Percentiles rank a stretch among this genome's conserved stretches.
Evolutionary conservation across 1,284 basidiomycete species (phyloP).

Genomic region (Apiotrichum gamsii): DNA sequence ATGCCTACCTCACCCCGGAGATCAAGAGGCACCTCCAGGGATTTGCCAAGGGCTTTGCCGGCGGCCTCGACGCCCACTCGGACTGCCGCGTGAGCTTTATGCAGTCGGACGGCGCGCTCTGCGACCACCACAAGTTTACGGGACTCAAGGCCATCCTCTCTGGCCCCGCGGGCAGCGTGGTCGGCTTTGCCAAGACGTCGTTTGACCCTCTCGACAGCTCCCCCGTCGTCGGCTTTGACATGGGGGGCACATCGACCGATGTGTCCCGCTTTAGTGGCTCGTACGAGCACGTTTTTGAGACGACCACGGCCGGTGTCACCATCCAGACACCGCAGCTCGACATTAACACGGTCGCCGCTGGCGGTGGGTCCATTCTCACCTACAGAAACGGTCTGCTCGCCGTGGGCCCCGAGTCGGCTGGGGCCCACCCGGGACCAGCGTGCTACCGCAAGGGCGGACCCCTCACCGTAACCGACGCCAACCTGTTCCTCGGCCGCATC

Average conservation of each 20-base stretch:
- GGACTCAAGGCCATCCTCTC: constrained; percentile 76
- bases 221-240: constrained; percentile 54
- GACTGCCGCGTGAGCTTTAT: constrained; percentile 57
- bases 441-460: constrained; percentile 81
- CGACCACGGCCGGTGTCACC: constrained; percentile 80
- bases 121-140: constrained; percentile 71
- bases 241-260: constrained; percentile 84
- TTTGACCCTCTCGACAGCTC: constrained; percentile 26
- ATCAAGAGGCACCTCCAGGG: constrained; percentile 80
- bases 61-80: constrained; percentile 16
- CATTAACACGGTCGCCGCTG: constrained; percentile 77
- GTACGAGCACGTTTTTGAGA: constrained; percentile 84
- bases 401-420: constrained; percentile 71
- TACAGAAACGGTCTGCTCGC: constrained; percentile 75
- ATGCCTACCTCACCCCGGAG: constrained; percentile 93
- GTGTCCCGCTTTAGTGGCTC: constrained; percentile 79
- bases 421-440: constrained; percentile 74
- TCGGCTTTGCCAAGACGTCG: constrained; percentile 33
- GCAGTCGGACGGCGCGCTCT: constrained; percentile 80
- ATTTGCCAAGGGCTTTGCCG: constrained; percentile 84
- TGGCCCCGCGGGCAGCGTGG: constrained; percentile 40
- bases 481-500: constrained; percentile 74
- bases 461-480: constrained; percentile 79
- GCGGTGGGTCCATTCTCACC: constrained; percentile 73
- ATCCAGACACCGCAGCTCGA: constrained; percentile 83